Evolutionary conservation across 192 early-diverging fungal genomes (phyloP).

Genomic region (Spizellomyces punctatus): DNA sequence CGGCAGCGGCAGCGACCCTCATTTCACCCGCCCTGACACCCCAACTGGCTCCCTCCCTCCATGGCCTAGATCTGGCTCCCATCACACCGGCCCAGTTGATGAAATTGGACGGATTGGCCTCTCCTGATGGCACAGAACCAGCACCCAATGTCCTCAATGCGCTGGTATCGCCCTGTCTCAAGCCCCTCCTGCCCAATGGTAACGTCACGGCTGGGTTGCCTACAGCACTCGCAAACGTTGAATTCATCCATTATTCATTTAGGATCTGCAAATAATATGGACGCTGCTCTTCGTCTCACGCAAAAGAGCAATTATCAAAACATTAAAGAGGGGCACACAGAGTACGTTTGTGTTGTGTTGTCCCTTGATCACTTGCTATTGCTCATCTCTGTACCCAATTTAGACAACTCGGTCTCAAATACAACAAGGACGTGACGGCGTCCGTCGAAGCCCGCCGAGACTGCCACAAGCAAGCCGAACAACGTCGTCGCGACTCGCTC

Average conservation of each 20-base stretch:
- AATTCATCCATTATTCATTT: background rate
- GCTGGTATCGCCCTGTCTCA: conserved; percentile 42
- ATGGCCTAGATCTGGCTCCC: conserved; percentile 44
- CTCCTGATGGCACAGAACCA: too few relatives aligned
- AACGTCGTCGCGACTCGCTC: conserved; percentile 91
- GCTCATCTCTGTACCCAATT: background rate
- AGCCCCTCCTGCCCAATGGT: conserved; percentile 42
- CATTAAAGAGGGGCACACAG: conserved; percentile 83
- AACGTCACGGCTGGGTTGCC: conserved; percentile 8
- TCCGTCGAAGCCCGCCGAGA: conserved; percentile 83
- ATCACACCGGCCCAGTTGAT: conserved; percentile 71
- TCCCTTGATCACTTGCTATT: background rate
- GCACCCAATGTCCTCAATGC: background rate
- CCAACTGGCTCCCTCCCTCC: conserved; percentile 12
- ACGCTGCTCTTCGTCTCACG: conserved; percentile 56
- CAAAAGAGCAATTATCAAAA: conserved; percentile 85
- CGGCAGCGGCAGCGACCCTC: conserved; percentile 15
- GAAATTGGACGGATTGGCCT: conserved; percentile 10
- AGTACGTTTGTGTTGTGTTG: conserved; percentile 48
- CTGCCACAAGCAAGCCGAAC: conserved; percentile 94
- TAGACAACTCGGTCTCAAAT: conserved; percentile 71
- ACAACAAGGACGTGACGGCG: conserved; percentile 72
- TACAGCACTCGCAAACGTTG: conserved; percentile 11
- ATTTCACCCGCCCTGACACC: conserved; percentile 26
- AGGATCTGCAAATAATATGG: conserved; percentile 21